Conservation (phyloP, 139 green algal genomes). For the Coelastrella sp. region DNA sequence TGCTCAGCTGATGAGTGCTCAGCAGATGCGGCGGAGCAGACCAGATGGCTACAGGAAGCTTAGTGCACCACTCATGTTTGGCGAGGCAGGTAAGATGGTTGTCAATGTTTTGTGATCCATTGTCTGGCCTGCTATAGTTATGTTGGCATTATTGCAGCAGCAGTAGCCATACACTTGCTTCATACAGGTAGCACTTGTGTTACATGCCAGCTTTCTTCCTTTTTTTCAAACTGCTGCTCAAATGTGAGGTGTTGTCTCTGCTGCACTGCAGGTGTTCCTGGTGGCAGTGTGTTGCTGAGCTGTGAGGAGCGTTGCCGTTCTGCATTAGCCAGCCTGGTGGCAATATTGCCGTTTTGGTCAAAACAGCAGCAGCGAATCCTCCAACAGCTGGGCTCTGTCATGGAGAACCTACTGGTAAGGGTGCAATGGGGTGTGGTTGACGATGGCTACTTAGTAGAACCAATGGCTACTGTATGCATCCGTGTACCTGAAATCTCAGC, state of each 20-base stretch:
- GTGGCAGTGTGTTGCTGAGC: conserved; percentile 10
- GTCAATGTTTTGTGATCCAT: too few relatives aligned
- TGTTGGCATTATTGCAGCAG: too few relatives aligned
- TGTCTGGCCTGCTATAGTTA: too few relatives aligned
- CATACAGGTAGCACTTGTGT: too few relatives aligned
- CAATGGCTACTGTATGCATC: too few relatives aligned
- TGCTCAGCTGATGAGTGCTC: conserved; percentile 44
- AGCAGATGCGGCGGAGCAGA: conserved; percentile 51
- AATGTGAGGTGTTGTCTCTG: background rate
- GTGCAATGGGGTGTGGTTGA: too few relatives aligned
- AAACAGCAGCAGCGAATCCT: conserved; percentile 26
- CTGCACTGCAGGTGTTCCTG: background rate
- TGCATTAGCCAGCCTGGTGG: conserved; percentile 58
- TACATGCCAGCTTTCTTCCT: too few relatives aligned
- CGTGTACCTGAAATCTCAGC: background rate
- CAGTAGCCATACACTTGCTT: too few relatives aligned
- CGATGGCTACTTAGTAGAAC: too few relatives aligned
- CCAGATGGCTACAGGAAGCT: conserved; percentile 75
- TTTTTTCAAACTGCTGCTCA: too few relatives aligned
- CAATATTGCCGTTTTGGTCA: conserved; percentile 28
- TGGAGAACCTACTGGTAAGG: conserved; percentile 32
- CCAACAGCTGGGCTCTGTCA: conserved; percentile 30
- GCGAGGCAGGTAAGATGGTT: conserved; percentile 62
- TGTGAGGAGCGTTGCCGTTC: conserved; percentile 60
- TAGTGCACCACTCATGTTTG: conserved; percentile 71